Evolutionary conservation across 1,284 basidiomycete species (phyloP).

Genomic region (Melampsora larici-populina): DNA sequence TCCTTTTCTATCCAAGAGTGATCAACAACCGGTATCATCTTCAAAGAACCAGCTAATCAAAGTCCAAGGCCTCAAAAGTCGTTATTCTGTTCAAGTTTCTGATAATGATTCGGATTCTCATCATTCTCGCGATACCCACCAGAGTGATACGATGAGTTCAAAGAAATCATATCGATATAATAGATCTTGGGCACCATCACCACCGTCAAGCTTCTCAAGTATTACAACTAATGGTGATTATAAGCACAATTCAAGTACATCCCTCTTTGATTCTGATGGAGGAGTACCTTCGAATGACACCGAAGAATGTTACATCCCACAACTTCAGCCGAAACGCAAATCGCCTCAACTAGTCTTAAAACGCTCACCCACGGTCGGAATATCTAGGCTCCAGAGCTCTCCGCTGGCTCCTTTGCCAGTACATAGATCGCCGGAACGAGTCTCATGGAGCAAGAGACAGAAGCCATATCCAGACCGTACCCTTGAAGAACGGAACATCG

Average conservation of each 20-base stretch:
- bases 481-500: no score
- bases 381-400: no score
- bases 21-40: not conserved
- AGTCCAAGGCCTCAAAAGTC: conserved; percentile 27
- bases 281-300: not conserved
- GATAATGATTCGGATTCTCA: conserved; percentile 1
- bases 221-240: not conserved
- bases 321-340: not conserved
- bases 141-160: not conserved
- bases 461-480: no score
- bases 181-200: not conserved
- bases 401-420: no score
- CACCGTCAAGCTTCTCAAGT: conserved; percentile 2
- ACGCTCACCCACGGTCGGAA: no score
- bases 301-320: not conserved
- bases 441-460: no score
- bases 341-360: no score
- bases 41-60: conserved; percentile 12
- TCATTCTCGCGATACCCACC: not conserved
- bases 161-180: not conserved
- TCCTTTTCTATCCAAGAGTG: not conserved
- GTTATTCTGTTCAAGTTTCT: conserved; percentile 25
- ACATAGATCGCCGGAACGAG: no score
- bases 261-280: not conserved
- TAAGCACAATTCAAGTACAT: not conserved